A percentile compares a stretch with the other conserved stretches of the same genome.
These are phyloP conservation scores for Pythium guiyangense DNA, from an alignment of 352 stramenopile species.

Conservation along the genomic window DNA sequence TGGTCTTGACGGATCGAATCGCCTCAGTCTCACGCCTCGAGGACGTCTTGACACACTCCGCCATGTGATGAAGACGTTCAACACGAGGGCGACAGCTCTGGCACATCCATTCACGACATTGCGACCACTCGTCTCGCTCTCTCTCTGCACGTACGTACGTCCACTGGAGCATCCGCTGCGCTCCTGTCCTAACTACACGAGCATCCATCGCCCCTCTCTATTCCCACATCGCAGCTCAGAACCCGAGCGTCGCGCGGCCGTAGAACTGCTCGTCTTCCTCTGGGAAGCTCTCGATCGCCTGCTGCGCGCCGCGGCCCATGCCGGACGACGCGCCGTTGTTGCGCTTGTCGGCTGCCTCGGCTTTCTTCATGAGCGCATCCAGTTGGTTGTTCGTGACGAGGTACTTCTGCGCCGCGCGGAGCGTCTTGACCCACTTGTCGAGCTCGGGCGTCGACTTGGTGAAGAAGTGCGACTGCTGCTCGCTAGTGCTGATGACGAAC, in stretches of 20 bases:
- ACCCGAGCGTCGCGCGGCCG: constrained; percentile 74
- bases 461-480: constrained; percentile 86
- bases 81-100: not conserved
- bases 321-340: constrained; percentile 1
- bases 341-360: constrained; percentile 20
- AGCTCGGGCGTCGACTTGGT: constrained; percentile 71
- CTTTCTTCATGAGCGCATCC: constrained; percentile 23
- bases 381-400: constrained; percentile 43
- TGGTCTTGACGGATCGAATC: too few relatives aligned
- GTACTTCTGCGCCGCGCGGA: constrained; percentile 63
- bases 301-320: constrained; percentile 16
- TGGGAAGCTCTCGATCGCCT: constrained; percentile 22
- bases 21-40: too few relatives aligned
- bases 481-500: constrained; percentile 77
- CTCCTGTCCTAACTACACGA: not conserved
- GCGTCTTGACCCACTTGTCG: constrained; percentile 72
- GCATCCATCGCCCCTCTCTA: constrained; percentile 13
- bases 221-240: constrained; percentile 33
- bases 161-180: not conserved
- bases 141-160: not conserved
- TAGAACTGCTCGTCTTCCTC: constrained; percentile 82
- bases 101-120: constrained; percentile 1
- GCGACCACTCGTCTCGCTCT: not conserved
- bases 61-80: too few relatives aligned
- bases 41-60: too few relatives aligned